Evolutionary conservation across 2,329 filamentous ascomycete species (phyloP), one percentile per base, ranked within the genome.

Genomic region (Penicillium griseofulvum): DNA sequence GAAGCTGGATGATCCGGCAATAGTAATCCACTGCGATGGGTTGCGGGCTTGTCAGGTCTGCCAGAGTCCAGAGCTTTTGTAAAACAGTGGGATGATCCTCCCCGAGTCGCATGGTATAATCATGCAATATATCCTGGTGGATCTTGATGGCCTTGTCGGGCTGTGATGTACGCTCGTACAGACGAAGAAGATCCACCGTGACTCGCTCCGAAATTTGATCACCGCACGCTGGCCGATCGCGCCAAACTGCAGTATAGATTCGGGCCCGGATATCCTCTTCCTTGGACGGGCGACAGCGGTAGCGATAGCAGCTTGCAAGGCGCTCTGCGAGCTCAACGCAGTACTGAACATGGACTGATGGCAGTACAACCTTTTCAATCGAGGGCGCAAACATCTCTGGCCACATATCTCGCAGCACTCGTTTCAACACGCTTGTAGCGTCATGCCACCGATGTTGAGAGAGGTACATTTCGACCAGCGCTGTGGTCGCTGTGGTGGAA

Each of bases 391-490:
- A 75, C 52, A 83, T 71, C 0, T 74, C 74, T 1, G 75, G 71
- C 80, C 80, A 82, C 4, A 77, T 73, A 5, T 71, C 69, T 37
- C 73, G 71, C 29, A 82, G 65, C 10, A 79, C 75, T 22, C 68
- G 68, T 49, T 78, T 77, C 34, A 81, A 71, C n/a, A 79, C 66
- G 1, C 67, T 71, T 24, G 77, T 76, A 4, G 79, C 78, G 52
- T 81, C 76, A 4, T 71, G 71, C 69, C 75, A 82, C 33, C 78
- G 73, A 56, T 74, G 74, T 65, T 81, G 76, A 4, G 74, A 72
- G 24, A 77, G 74, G 64, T 80, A 79, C 34, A 76, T 64, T 22
- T 60, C 59, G 4, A 73, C 69, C 11, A 80, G 66, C 49, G 70
- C 75, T 59, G 74, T 72, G 0, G 73, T 70, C 2, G 78, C 71